A percentile compares a stretch with the other conserved stretches of the same genome.
These are phyloP conservation scores for Brettanomyces bruxellensis DNA, from an alignment of 805 yeast genomes.

Conservation along the genomic window DNA sequence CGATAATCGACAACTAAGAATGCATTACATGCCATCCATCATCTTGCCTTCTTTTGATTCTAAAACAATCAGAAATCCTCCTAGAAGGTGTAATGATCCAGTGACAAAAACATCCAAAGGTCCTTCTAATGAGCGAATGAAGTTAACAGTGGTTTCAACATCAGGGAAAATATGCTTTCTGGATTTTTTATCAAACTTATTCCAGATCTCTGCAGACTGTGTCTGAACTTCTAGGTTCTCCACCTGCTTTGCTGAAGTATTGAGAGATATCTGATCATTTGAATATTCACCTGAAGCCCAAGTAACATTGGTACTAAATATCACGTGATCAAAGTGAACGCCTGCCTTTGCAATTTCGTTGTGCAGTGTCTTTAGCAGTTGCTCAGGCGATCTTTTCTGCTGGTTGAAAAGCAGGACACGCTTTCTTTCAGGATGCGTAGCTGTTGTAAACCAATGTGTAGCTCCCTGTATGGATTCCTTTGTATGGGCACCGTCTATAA, in stretches of 20 bases:
- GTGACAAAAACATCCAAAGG: slow-evolving; percentile 76
- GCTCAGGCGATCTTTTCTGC: slow-evolving; percentile 80
- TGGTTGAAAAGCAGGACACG: slow-evolving; percentile 77
- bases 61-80: slow-evolving; percentile 82
- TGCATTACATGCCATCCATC: neutral
- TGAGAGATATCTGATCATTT: slow-evolving; percentile 77
- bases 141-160: slow-evolving; percentile 64
- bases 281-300: slow-evolving; percentile 78
- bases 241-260: slow-evolving; percentile 69
- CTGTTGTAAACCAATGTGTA: slow-evolving; percentile 59
- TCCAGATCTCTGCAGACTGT: slow-evolving; percentile 64
- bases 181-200: slow-evolving; percentile 33
- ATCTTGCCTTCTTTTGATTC: slow-evolving; percentile 32
- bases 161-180: slow-evolving; percentile 49
- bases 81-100: slow-evolving; percentile 91
- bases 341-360: slow-evolving; percentile 28
- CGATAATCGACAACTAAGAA: too few relatives aligned
- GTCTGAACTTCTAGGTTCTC: slow-evolving; percentile 79
- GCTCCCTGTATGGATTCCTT: slow-evolving; percentile 80
- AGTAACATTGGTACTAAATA: slow-evolving; percentile 88
- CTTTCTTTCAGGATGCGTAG: slow-evolving; percentile 21
- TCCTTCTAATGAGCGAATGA: slow-evolving; percentile 37
- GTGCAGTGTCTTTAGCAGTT: slow-evolving; percentile 48
- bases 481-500: slow-evolving; percentile 94
- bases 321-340: slow-evolving; percentile 58